These are phyloP conservation scores for Papiliotrema flavescens DNA, from an alignment of 1,284 basidiomycete genomes.

Conservation along the genomic window DNA sequence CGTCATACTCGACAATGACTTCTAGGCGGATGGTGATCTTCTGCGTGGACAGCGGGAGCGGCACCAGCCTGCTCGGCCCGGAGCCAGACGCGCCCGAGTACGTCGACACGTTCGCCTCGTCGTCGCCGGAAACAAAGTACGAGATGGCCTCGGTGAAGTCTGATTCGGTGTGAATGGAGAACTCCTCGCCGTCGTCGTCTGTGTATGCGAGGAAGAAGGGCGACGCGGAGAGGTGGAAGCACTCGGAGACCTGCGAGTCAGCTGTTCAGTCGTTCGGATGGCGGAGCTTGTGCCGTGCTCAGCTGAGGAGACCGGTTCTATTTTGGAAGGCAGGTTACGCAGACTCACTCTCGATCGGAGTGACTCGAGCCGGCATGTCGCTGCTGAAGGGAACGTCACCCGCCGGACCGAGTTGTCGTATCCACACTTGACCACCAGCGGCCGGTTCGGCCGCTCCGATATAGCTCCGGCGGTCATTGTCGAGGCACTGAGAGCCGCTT, in stretches of 20 bases:
- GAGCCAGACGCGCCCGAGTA: slow-evolving; percentile 49
- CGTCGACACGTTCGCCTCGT: slow-evolving; percentile 68
- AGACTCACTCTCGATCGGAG: slow-evolving; percentile 62
- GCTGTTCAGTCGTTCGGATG: too few species aligned
- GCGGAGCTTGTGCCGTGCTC: too few species aligned
- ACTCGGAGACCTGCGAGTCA: slow-evolving; percentile 65
- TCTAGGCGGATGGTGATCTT: slow-evolving; percentile 72
- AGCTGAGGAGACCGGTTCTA: too few species aligned
- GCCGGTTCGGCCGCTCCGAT: slow-evolving; percentile 56
- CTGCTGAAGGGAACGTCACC: slow-evolving; percentile 70
- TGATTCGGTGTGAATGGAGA: slow-evolving; percentile 62
- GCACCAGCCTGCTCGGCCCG: slow-evolving; percentile 2
- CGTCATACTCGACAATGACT: slow-evolving; percentile 79
- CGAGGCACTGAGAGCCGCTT: too few species aligned
- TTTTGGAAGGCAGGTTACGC: too few species aligned
- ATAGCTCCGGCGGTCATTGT: slow-evolving; percentile 5
- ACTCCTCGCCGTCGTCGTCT: slow-evolving; percentile 77
- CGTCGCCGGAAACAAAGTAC: slow-evolving; percentile 68
- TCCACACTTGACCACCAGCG: slow-evolving; percentile 70
- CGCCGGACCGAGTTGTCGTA: slow-evolving; percentile 69
- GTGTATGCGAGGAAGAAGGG: slow-evolving; percentile 72
- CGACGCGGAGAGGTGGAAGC: slow-evolving; percentile 68
- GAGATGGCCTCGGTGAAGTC: slow-evolving; percentile 79
- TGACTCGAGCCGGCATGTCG: slow-evolving; percentile 68
- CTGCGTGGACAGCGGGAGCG: slow-evolving; percentile 9